phyloP scores from a whole-genome alignment of 441 rosid species.

The Erodium trifolium region DNA sequence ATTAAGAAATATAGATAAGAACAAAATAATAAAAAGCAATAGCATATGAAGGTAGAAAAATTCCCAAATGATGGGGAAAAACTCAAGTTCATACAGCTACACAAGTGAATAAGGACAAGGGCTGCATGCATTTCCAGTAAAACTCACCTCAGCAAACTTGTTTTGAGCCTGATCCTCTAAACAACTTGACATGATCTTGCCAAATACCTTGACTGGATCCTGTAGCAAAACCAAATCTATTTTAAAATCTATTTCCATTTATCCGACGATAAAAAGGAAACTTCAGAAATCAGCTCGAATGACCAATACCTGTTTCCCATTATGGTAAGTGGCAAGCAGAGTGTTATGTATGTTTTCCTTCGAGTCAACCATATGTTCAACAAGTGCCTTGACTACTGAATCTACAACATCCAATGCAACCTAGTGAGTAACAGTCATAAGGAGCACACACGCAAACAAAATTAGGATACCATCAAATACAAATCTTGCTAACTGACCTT shows the following conservation, averaged over 20 bases:
- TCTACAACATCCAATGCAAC: slow-evolving; percentile 30
- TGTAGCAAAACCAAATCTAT: slow-evolving; percentile 19
- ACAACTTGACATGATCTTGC: slow-evolving; percentile 43
- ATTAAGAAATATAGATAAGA: background rate
- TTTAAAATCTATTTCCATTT: slow-evolving; percentile 4
- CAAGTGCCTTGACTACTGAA: slow-evolving; percentile 39
- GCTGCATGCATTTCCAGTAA: background rate
- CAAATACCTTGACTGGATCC: slow-evolving; percentile 42
- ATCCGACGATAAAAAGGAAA: background rate
- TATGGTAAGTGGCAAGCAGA: slow-evolving; percentile 31
- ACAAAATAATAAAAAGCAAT: background rate
- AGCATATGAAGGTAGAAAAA: background rate
- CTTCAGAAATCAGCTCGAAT: slow-evolving; percentile 17
- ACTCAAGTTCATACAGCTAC: background rate
- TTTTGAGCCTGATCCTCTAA: slow-evolving; percentile 27
- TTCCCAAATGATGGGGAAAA: background rate
- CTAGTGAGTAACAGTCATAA: background rate
- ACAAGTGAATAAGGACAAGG: no score
- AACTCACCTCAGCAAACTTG: slow-evolving; percentile 47
- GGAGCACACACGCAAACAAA: background rate
- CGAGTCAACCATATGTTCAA: slow-evolving; percentile 39
- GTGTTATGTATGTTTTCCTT: slow-evolving; percentile 63
- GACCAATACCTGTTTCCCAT: slow-evolving; percentile 35
- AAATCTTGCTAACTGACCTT: slow-evolving; percentile 30
- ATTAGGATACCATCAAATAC: background rate